These are phyloP conservation scores for Aegle marmelos DNA, from an alignment of 345 rosid species.

Conservation along the genomic window DNA sequence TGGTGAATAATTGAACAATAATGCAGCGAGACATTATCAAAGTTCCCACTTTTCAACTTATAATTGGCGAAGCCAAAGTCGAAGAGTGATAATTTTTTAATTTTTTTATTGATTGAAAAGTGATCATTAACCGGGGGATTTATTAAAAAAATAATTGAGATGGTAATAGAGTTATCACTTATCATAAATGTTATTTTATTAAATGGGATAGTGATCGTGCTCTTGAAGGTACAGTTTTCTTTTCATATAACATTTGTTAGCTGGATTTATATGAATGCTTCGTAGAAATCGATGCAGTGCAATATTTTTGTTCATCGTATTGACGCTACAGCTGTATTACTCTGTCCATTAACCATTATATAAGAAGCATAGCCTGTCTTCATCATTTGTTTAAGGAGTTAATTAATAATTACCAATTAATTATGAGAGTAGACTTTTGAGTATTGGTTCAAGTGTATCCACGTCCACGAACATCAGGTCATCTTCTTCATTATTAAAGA, in stretches of 20 bases:
- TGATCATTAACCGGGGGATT: too few relatives aligned
- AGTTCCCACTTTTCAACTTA: neutral
- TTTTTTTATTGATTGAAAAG: too few relatives aligned
- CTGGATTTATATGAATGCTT: too few relatives aligned
- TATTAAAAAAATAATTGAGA: too few relatives aligned
- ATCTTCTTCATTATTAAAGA: neutral
- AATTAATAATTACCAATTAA: neutral
- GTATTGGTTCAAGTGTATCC: neutral
- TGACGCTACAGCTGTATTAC: neutral
- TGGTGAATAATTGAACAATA: slow-evolving; percentile 3
- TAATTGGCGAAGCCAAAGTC: neutral
- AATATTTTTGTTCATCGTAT: neutral
- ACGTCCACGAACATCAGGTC: neutral
- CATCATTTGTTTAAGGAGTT: too few relatives aligned
- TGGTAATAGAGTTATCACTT: too few relatives aligned
- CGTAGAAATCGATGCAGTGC: too few relatives aligned
- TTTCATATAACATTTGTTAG: too few relatives aligned
- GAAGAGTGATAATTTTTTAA: neutral
- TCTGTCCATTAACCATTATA: neutral
- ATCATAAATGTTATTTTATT: too few relatives aligned
- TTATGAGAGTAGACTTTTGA: neutral
- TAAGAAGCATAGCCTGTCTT: too few relatives aligned
- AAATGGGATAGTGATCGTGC: too few relatives aligned
- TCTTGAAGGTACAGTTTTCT: too few relatives aligned
- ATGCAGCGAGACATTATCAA: neutral